Evolutionary conservation across 352 stramenopile species (phyloP).

Genomic region (Plasmopara viticola): DNA sequence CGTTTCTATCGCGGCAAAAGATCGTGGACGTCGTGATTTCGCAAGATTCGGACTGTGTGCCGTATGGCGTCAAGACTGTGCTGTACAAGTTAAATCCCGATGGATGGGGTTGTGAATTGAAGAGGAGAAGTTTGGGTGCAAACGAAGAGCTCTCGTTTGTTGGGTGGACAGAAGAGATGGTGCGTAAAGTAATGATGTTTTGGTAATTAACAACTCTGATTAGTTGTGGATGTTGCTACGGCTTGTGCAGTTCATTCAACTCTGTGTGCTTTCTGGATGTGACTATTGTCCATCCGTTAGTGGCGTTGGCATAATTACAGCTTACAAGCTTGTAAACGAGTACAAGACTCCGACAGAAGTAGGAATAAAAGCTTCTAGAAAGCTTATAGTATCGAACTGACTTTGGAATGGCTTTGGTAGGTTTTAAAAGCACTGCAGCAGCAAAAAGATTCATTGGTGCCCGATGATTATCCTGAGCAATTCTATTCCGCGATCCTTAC

Average conservation of each 20-base stretch:
- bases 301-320: conserved; percentile 76
- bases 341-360: conserved; percentile 50
- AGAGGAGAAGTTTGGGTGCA: conserved; percentile 62
- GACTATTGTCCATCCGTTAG: conserved; percentile 82
- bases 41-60: conserved; percentile 94
- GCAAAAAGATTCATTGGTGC: conserved; percentile 36
- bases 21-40: conserved; percentile 93
- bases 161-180: conserved; percentile 84
- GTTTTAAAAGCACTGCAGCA: conserved; percentile 45
- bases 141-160: conserved; percentile 81
- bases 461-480: conserved; percentile 31
- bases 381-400: not conserved
- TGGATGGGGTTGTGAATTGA: conserved; percentile 85
- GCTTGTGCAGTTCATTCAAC: conserved; percentile 49
- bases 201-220: not conserved
- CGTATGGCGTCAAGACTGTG: conserved; percentile 88
- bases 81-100: conserved; percentile 93
- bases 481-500: conserved; percentile 75
- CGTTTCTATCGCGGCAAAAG: conserved; percentile 83
- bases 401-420: conserved; percentile 15
- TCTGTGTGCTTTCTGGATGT: conserved; percentile 85
- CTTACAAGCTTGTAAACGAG: conserved; percentile 65
- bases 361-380: not conserved
- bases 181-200: conserved; percentile 14
- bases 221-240: conserved; percentile 1